phyloP scores from a whole-genome alignment of 306 rosid genomes.

The Rosa multiflora region DNA sequence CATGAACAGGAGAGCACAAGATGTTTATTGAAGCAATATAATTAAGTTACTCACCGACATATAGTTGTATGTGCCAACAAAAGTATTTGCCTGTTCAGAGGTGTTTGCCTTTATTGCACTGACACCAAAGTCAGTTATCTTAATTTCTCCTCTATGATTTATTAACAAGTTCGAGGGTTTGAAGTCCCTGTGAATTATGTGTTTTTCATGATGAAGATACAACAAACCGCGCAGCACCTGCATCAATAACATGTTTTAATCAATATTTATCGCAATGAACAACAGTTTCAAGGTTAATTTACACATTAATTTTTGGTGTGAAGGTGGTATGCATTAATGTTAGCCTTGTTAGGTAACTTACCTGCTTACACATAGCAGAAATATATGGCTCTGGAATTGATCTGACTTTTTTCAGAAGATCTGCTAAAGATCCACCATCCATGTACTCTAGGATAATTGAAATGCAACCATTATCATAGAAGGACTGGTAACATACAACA shows the following conservation, averaged over 20 bases:
- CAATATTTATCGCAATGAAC: slow-evolving; percentile 16
- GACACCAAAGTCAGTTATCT: too few species aligned
- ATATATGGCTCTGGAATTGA: slow-evolving; percentile 76
- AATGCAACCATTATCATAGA: slow-evolving; percentile 77
- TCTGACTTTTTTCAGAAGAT: slow-evolving; percentile 79
- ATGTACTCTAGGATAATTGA: slow-evolving; percentile 97
- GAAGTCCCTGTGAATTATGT: slow-evolving; percentile 92
- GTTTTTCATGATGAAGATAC: slow-evolving; percentile 91
- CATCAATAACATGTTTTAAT: slow-evolving; percentile 28
- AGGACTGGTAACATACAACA: slow-evolving; percentile 86
- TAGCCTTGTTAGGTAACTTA: slow-evolving; percentile 9
- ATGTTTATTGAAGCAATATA: too few species aligned
- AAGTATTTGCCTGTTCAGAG: too few species aligned
- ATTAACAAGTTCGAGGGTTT: slow-evolving; percentile 90
- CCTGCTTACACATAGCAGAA: slow-evolving; percentile 86
- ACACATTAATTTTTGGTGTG: background rate
- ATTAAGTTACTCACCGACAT: too few species aligned
- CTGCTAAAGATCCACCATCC: slow-evolving; percentile 98
- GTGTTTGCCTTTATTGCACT: too few species aligned
- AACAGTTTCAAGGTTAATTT: background rate
- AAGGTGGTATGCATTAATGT: background rate
- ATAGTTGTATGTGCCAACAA: too few species aligned
- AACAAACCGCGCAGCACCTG: slow-evolving; percentile 85
- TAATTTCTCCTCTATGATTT: slow-evolving; percentile 92
- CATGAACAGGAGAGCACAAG: too few species aligned